Evolutionary conservation across 805 yeast genomes (phyloP).

Genomic region (Nakazawaea ishiwadae): DNA sequence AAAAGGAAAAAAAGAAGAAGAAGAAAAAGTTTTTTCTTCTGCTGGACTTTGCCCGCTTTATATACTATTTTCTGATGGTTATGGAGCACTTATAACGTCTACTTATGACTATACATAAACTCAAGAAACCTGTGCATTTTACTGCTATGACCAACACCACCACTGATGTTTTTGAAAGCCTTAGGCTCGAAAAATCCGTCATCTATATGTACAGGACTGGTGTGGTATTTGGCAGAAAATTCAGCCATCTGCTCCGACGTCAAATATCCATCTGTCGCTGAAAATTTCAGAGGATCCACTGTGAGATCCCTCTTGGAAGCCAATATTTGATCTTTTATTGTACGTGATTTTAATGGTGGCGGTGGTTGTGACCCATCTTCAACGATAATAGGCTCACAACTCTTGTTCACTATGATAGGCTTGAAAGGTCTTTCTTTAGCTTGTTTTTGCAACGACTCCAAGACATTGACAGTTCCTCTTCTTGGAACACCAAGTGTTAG

Average conservation of each 20-base stretch:
- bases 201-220: constrained; percentile 19
- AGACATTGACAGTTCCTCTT: constrained; percentile 1
- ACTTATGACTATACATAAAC: constrained; percentile 7
- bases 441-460: constrained; percentile 4
- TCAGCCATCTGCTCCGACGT: constrained; percentile 31
- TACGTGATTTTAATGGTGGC: constrained; percentile 1
- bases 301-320: not conserved
- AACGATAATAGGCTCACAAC: constrained; percentile 1
- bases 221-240: constrained; percentile 35
- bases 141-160: constrained; percentile 21
- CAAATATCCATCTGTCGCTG: constrained; percentile 34
- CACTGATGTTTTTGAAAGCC: constrained; percentile 15
- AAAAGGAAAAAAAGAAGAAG: constrained; percentile 5
- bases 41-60: too few species aligned
- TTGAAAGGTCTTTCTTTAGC: constrained; percentile 3
- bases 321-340: constrained; percentile 13
- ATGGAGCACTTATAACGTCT: constrained; percentile 12
- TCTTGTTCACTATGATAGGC: constrained; percentile 4
- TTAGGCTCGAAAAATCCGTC: constrained; percentile 22
- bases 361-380: not conserved
- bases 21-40: not conserved
- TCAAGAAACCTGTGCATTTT: constrained; percentile 18
- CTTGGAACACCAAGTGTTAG: constrained; percentile 1
- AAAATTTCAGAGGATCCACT: constrained; percentile 18
- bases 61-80: too few species aligned